Evolutionary conservation across 2,329 filamentous ascomycete species (phyloP).

Genomic region (Trichoderma sp.): DNA sequence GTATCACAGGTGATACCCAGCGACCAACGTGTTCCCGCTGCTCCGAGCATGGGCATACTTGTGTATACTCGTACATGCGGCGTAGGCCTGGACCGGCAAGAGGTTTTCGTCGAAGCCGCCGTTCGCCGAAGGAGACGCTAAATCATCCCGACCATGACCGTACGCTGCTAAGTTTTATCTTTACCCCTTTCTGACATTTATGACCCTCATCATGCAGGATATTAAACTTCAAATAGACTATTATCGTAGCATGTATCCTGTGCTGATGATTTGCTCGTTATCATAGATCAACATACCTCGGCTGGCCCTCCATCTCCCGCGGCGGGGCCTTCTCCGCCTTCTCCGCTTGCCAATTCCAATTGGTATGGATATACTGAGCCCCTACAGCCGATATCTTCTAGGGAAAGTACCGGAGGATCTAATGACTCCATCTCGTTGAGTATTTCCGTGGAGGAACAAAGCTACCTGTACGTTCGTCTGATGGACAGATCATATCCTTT

Average conservation of each 20-base stretch:
- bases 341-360: not conserved
- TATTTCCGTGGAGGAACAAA: not conserved
- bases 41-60: slow-evolving; percentile 14
- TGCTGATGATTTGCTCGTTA: not conserved
- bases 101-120: slow-evolving; percentile 21
- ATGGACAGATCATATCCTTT: not conserved
- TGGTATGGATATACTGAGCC: not conserved
- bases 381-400: not conserved
- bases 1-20: slow-evolving; percentile 12
- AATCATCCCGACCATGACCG: not conserved
- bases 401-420: not conserved
- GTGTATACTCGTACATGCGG: slow-evolving; percentile 22
- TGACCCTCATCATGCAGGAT: not conserved
- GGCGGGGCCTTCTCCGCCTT: not conserved
- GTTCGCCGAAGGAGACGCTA: slow-evolving; percentile 20
- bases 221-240: too few relatives aligned
- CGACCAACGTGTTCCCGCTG: slow-evolving; percentile 23
- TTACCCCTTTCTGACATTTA: not conserved
- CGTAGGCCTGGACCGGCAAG: slow-evolving; percentile 24
- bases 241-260: not conserved
- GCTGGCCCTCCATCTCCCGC: not conserved
- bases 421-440: not conserved
- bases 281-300: not conserved
- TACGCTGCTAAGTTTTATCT: not conserved
- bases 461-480: not conserved